phyloP scores from a whole-genome alignment of 352 stramenopile genomes.

The Phytophthora sp. region DNA sequence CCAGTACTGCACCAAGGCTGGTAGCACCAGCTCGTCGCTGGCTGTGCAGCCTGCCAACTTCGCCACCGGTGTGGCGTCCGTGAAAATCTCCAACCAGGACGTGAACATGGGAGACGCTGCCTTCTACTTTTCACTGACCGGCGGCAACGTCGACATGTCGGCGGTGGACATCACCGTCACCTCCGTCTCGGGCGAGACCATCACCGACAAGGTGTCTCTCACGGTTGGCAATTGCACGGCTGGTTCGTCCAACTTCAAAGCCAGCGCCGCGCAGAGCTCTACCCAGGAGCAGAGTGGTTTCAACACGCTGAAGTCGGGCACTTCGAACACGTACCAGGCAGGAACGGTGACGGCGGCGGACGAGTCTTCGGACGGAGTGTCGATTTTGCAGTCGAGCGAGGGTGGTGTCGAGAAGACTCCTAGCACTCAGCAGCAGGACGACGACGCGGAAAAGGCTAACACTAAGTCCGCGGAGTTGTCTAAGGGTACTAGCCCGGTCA shows the following conservation, averaged over 20 bases:
- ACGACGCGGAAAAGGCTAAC: conserved; percentile 16
- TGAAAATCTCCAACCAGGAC: conserved; percentile 52
- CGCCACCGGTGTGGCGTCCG: conserved; percentile 26
- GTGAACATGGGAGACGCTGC: conserved; percentile 58
- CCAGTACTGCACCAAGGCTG: conserved; percentile 49
- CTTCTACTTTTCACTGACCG: conserved; percentile 60
- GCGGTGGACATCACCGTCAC: conserved; percentile 48
- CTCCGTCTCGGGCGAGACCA: conserved; percentile 48
- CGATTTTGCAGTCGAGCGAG: conserved; percentile 35
- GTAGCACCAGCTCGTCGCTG: conserved; percentile 47
- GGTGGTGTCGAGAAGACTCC: conserved; percentile 28
- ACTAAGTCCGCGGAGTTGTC: conserved; percentile 14
- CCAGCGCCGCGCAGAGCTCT: conserved; percentile 1
- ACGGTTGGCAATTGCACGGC: conserved; percentile 41
- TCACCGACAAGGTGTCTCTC: conserved; percentile 60
- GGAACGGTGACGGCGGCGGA: conserved; percentile 30
- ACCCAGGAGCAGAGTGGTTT: conserved; percentile 11
- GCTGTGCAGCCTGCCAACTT: conserved; percentile 50
- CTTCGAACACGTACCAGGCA: conserved; percentile 25
- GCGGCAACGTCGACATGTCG: conserved; percentile 31
- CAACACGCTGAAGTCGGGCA: conserved; percentile 2
- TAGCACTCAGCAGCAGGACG: conserved; percentile 12
- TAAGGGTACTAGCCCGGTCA: conserved; percentile 20
- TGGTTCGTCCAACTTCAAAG: conserved; percentile 32
- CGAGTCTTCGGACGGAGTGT: conserved; percentile 24